These are phyloP conservation scores for Fusarium dlaminii DNA, from an alignment of 2,329 filamentous ascomycete species.

Conservation along the genomic window DNA sequence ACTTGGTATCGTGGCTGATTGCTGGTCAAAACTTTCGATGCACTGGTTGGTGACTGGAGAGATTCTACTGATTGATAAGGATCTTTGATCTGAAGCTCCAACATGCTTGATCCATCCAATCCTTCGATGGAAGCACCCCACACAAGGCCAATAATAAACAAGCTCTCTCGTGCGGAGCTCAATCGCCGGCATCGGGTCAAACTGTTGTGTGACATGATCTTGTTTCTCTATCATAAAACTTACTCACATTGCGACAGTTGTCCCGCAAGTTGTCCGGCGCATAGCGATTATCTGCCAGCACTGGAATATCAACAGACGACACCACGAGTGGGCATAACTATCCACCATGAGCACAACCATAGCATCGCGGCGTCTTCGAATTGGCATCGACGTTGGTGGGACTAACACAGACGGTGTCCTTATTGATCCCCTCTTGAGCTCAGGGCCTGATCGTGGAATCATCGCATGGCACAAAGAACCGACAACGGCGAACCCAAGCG, in stretches of 20 bases:
- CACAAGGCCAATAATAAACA: neutral
- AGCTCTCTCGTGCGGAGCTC: conserved; percentile 7
- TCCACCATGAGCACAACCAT: conserved; percentile 11
- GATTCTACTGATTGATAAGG: conserved; percentile 16
- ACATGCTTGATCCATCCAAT: conserved; percentile 4
- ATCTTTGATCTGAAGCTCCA: conserved; percentile 1
- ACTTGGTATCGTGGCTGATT: neutral
- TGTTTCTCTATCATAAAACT: neutral
- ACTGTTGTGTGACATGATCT: neutral
- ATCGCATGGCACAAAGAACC: conserved; percentile 60
- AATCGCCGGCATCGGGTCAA: neutral
- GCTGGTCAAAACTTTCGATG: neutral
- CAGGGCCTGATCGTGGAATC: conserved; percentile 53
- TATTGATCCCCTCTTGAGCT: conserved; percentile 53
- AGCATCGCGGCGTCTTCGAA: conserved; percentile 46
- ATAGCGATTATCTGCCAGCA: neutral
- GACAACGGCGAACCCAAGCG: conserved; percentile 59
- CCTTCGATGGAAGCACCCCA: conserved; percentile 1
- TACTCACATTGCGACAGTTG: no score
- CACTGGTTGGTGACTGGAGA: neutral
- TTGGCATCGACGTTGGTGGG: conserved; percentile 59
- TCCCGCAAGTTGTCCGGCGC: neutral
- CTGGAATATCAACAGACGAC: neutral
- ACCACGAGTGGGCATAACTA: neutral
- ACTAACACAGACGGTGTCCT: conserved; percentile 65